These are phyloP conservation scores for Xylaria sp. DNA, from an alignment of 2,329 filamentous ascomycete species.

Conservation along the genomic window DNA sequence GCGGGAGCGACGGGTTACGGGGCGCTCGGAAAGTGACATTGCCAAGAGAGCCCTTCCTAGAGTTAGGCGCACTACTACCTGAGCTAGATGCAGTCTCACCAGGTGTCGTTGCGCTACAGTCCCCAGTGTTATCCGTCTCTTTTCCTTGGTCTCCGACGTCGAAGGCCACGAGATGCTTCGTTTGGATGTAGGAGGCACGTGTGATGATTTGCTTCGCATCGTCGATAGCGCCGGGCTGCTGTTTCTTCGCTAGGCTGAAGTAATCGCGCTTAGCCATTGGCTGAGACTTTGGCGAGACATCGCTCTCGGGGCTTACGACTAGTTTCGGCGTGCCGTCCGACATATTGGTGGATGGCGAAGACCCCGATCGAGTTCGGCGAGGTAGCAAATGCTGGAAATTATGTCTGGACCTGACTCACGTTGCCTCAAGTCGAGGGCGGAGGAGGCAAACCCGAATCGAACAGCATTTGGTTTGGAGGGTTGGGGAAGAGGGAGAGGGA, in stretches of 20 bases:
- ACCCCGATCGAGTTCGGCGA: slow-evolving; percentile 14
- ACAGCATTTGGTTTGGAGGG: slow-evolving; percentile 43
- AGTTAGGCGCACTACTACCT: slow-evolving; percentile 42
- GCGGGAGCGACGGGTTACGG: slow-evolving; percentile 52
- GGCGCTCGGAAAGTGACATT: slow-evolving; percentile 55
- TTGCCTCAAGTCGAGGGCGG: slow-evolving; percentile 51
- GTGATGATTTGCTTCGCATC: slow-evolving; percentile 17
- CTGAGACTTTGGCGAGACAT: slow-evolving; percentile 38
- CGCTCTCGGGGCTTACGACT: slow-evolving; percentile 36
- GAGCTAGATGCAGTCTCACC: slow-evolving; percentile 46
- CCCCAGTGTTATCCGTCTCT: slow-evolving; percentile 39
- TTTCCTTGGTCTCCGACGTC: slow-evolving; percentile 31
- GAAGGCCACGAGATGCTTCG: slow-evolving; percentile 18
- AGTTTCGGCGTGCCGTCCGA: slow-evolving; percentile 32
- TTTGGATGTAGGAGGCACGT: slow-evolving; percentile 20
- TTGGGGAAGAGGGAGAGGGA: slow-evolving; percentile 7
- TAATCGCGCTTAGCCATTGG: slow-evolving; percentile 37
- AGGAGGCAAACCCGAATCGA: slow-evolving; percentile 46
- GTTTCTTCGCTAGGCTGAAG: slow-evolving; percentile 35
- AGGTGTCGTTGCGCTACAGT: slow-evolving; percentile 42
- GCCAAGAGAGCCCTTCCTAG: slow-evolving; percentile 53
- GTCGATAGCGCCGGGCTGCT: slow-evolving; percentile 8
- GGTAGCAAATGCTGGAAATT: slow-evolving; percentile 15
- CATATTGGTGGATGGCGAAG: slow-evolving; percentile 33
- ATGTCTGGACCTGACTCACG: slow-evolving; percentile 45